A percentile compares a stretch with the other conserved stretches of the same genome.
These are phyloP conservation scores for Aspergillus ellipticus DNA, from an alignment of 495 filamentous ascomycete genomes.

Conservation along the genomic window DNA sequence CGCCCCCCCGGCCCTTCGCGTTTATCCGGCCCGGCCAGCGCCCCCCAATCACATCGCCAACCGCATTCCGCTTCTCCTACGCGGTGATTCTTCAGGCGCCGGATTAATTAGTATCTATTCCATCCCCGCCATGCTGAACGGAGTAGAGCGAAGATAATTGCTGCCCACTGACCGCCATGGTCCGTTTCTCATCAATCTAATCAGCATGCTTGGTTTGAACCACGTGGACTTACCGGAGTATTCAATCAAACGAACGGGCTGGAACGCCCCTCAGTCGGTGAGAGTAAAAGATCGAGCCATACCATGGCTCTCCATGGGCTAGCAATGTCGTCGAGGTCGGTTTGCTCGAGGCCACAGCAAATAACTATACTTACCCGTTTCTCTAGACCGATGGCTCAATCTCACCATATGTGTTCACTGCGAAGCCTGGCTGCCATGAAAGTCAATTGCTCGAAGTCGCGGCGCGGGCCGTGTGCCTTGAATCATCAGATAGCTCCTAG, in stretches of 20 bases:
- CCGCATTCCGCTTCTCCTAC: neutral
- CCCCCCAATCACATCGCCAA: constrained; percentile 11
- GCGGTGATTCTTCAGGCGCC: neutral
- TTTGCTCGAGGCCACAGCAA: neutral
- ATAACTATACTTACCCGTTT: neutral
- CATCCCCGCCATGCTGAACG: neutral
- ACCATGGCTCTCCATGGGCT: neutral
- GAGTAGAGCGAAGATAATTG: too few species aligned
- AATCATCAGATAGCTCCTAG: neutral
- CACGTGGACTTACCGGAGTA: constrained; percentile 20
- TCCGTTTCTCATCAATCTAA: neutral
- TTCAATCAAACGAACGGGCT: neutral
- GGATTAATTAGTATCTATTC: neutral
- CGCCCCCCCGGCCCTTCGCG: neutral
- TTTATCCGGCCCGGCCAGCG: constrained; percentile 18
- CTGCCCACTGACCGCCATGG: neutral
- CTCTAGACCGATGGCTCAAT: neutral
- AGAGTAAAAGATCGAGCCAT: neutral
- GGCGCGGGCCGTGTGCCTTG: neutral
- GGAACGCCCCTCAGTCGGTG: constrained; percentile 2
- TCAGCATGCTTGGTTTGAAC: constrained; percentile 23
- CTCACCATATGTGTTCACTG: neutral
- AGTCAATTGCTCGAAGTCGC: neutral
- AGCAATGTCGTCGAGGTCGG: neutral
- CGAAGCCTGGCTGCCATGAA: neutral